Evolutionary conservation across 257 asterid species (phyloP), one percentile per base, ranked within the genome.

Genomic region (Capsicum rhomboideum): DNA sequence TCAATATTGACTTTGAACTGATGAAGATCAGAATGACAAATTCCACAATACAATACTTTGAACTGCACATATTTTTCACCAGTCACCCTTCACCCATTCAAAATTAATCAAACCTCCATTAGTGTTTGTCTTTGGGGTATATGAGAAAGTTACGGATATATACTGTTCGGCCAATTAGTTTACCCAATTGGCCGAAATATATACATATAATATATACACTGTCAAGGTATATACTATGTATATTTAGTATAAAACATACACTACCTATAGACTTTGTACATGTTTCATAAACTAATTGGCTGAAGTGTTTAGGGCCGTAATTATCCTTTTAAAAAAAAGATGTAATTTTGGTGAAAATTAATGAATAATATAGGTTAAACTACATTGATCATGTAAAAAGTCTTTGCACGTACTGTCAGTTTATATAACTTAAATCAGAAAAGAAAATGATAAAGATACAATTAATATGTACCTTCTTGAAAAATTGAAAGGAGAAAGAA

Each of bases 1-100:
- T 87, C 87, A 58, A n/a, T n/a, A n/a, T n/a, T n/a, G n/a, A 82
- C 68, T 82, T 66, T 84, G 56, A 78, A n/a, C 50, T 26, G 55
- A 53, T 86, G 87, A 72, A 86, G 83, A 75, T 87, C 87, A 4
- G 87, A 55, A 66, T 87, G 87, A 58, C 87, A 87, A 13, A 87
- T 69, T 23, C 89, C 89, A 66, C 66, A 64, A 12, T 82, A 85
- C 80, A 85, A 9, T 4, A 87, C 84, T 66, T 87, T 87, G 67
- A 87, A 68, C 17, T 67, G 84, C 42, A 87, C 80, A 85, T 85
- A 88, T 12, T 59, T 71, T 10, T 82, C 86, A 4, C 86, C 85
- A 1, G 90, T 85, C 1, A 44, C 83, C 80, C 90, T 87, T 81
- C 67, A 63, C 18, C 42, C 10, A 34, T 2, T 34, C 40, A 34